Base-by-base conservation (phyloP, 2,329 filamentous ascomycete genomes). In the Colletotrichum plurivorum region DNA sequence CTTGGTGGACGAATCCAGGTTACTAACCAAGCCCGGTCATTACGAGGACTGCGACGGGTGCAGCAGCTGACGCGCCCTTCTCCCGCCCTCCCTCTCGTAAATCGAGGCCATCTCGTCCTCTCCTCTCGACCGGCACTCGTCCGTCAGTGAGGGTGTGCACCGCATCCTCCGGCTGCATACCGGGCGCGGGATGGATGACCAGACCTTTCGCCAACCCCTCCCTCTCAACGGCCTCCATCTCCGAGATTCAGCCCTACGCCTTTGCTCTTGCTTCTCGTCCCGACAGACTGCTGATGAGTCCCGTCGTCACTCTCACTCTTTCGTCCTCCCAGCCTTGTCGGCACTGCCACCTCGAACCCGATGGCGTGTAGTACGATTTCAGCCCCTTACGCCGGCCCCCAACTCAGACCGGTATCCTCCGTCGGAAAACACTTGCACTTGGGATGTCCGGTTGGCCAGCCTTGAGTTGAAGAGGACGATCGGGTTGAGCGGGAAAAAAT, bases 191-290 rank as follows among this genome's bases (percentile, higher is more conserved):
- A 25, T 25, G 5, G 31, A 43, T 58, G 6, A 48, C 27, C 48
- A 45, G 41, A 15, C 4, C 39, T 27, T 39, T 36, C 10, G 41
- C 22, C 15, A 16, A n/a, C 20, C 45, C 36, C 22, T 25, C 20
- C 31, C 8, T 36, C 20, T 22, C 25, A 59, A 59, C 12, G n/a
- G 56, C 48, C 31, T 18, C n/a, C 53, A 43, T 65, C 54, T 55
- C 43, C 48, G 60, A 36, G 31, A 58, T 55, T 39, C 61, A 68
- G 66, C 61, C 66, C 66, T 65, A 65, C 53, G 53, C 45, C 61
- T 45, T 54, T 54, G 31, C 31, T 36, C 8, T 9, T 36, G 31
- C 31, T 10, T 36, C 31, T 36, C 31, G 31, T 36, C 7, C 31
- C 31, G 31, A 10, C 31, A 36, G 31, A 5, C 31, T 36, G 31